Conservation (phyloP, 2,329 filamentous ascomycete genomes). For the Alternaria sp. region DNA sequence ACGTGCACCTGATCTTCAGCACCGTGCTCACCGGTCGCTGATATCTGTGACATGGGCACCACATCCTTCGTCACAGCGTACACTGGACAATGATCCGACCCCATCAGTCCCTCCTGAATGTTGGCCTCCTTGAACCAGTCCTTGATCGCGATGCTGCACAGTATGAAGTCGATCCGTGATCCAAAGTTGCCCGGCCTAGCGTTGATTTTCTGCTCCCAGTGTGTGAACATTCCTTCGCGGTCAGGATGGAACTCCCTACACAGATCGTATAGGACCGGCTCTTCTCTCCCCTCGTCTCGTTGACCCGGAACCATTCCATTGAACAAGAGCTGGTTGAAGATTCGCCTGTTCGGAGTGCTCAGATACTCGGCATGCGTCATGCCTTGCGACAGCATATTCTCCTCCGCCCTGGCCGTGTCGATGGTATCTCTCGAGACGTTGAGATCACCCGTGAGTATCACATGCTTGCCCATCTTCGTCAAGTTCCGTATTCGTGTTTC, state of each 20-base stretch:
- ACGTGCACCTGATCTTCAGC: conserved; percentile 61
- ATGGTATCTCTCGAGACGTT: conserved; percentile 75
- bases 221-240: conserved; percentile 92
- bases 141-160: conserved; percentile 80
- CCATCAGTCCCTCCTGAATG: conserved; percentile 92
- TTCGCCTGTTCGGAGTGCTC: conserved; percentile 70
- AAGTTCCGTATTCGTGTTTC: conserved; percentile 88
- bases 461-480: conserved; percentile 77
- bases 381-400: conserved; percentile 73
- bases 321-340: conserved; percentile 86
- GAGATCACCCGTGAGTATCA: conserved; percentile 85
- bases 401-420: conserved; percentile 77
- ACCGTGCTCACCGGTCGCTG: conserved; percentile 4
- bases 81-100: conserved; percentile 95
- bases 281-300: conserved; percentile 72
- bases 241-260: conserved; percentile 80
- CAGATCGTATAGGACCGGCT: conserved; percentile 80
- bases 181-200: conserved; percentile 95
- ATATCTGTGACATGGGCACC: conserved; percentile 53
- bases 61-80: conserved; percentile 74
- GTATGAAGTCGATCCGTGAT: conserved; percentile 89
- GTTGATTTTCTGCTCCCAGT: conserved; percentile 95
- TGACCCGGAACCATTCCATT: conserved; percentile 71
- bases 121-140: conserved; percentile 80
- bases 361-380: conserved; percentile 75